Conservation (phyloP, 2,329 filamentous ascomycete species). For the Torrubiella hemipterigena region DNA sequence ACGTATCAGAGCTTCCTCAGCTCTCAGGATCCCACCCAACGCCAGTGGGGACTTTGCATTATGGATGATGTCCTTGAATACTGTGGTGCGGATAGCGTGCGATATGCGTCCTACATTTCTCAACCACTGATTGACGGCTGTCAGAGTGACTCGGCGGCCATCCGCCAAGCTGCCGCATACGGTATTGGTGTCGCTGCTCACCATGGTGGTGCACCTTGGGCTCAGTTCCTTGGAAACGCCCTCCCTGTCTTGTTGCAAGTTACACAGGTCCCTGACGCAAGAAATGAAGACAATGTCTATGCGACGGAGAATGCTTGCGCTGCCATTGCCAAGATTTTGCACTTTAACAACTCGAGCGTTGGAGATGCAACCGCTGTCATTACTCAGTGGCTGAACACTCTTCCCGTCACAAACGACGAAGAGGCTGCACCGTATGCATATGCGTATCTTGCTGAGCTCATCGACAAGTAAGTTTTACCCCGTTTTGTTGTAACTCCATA, state of each 20-base stretch:
- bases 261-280: constrained; percentile 66
- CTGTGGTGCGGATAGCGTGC: constrained; percentile 78
- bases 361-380: constrained; percentile 65
- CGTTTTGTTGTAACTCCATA: too few species aligned
- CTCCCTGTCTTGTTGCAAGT: constrained; percentile 77
- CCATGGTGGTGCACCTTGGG: constrained; percentile 77
- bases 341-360: constrained; percentile 73
- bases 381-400: constrained; percentile 77
- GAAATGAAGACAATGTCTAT: constrained; percentile 87
- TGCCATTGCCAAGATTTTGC: constrained; percentile 91
- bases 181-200: constrained; percentile 93
- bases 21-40: constrained; percentile 74
- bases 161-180: constrained; percentile 91
- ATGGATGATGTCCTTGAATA: constrained; percentile 98
- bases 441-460: constrained; percentile 78
- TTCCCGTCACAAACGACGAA: constrained; percentile 90
- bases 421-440: constrained; percentile 96
- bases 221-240: constrained; percentile 71
- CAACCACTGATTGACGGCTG: constrained; percentile 80
- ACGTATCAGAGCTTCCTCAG: constrained; percentile 81
- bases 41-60: constrained; percentile 98
- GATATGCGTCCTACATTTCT: constrained; percentile 76
- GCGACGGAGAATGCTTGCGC: constrained; percentile 96
- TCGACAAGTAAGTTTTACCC: constrained; percentile 73
- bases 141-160: constrained; percentile 74